phyloP scores from a whole-genome alignment of 2,329 filamentous ascomycete species.

The Arthrobotrys entomopaga region DNA sequence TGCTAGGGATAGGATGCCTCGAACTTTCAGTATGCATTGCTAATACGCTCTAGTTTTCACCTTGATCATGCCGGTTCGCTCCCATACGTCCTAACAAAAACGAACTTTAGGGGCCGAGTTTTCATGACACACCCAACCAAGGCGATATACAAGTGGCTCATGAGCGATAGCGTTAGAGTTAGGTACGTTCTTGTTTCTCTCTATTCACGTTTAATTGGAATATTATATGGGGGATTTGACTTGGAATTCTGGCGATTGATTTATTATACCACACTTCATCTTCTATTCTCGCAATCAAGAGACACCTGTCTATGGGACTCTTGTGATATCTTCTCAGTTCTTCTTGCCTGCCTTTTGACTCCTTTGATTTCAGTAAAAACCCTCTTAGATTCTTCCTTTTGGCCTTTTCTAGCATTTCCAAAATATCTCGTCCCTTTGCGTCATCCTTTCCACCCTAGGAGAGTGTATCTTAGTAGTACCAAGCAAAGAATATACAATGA shows the following conservation, averaged over 20 bases:
- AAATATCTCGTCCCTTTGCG: not conserved
- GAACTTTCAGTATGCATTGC: constrained; percentile 25
- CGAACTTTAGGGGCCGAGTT: constrained; percentile 93
- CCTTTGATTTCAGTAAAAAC: too few relatives aligned
- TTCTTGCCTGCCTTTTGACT: not conserved
- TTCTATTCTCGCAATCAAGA: constrained; percentile 29
- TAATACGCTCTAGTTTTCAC: constrained; percentile 78
- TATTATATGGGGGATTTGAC: constrained; percentile 12
- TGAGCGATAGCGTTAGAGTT: constrained; percentile 94
- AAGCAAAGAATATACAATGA: constrained; percentile 47
- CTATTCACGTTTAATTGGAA: not conserved
- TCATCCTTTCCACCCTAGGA: constrained; percentile 13
- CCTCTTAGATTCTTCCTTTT: not conserved
- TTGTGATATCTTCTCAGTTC: constrained; percentile 11
- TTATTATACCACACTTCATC: not conserved
- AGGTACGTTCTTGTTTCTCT: constrained; percentile 65
- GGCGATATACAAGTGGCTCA: constrained; percentile 99
- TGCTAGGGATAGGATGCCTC: not conserved
- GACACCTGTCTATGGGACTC: constrained; percentile 37
- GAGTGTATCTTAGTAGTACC: constrained; percentile 55
- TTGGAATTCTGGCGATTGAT: constrained; percentile 13
- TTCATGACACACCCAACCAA: constrained; percentile 99
- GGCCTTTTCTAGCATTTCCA: not conserved
- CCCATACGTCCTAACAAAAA: constrained; percentile 96
- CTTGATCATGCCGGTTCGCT: constrained; percentile 98